Base-by-base conservation (phyloP, 768 basidiomycete species). In the Panaeolus papilionaceus region DNA sequence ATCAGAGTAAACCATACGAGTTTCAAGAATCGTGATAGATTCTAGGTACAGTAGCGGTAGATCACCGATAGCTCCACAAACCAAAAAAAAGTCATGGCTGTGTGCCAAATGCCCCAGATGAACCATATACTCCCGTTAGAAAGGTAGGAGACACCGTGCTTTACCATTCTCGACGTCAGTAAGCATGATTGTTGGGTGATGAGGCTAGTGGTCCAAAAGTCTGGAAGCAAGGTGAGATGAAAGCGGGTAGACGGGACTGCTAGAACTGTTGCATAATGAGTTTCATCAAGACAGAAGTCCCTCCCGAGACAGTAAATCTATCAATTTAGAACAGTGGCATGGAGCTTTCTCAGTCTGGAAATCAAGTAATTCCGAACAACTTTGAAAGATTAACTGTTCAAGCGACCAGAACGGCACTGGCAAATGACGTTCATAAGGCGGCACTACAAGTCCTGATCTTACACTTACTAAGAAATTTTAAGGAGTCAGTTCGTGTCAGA, bases 211-310 rank as follows among this genome's bases (percentile, higher is more conserved):
- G 11, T 28, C 26, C 14, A 28, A 37, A 28, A 58, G 20, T 16
- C 54, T 12, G 28, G 12, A 58, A 28, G 26, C 26, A 58, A 51
- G 23, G 9, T 28, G 14, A 58, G 33, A 33, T 33, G 14, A 33
- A 6, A 58, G 33, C 54, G 26, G 54, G 14, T 23, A 23, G 28
- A 23, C 26, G n/a, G 54, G 14, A 12, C 28, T 16, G 54, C 14
- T 26, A 49, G 47, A 51, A 7, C 7, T 37, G 54, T 58, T 58
- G 54, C 16, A 26, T 7, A 20, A 9, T 33, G 9, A 23, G 28
- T 33, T 58, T 58, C 11, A 58, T 28, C 54, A 58, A 28, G 47
- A 51, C 47, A 58, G 54, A 58, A 58, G 54, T 12, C 14, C 54
- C 14, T 58, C 8, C 18, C 26, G 54, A 16, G 12, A 16, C 14